A percentile compares a stretch with the other conserved stretches of the same genome.
Evolutionary conservation across 139 green algal species (phyloP).

Genomic region (Desmodesmus armatus): DNA sequence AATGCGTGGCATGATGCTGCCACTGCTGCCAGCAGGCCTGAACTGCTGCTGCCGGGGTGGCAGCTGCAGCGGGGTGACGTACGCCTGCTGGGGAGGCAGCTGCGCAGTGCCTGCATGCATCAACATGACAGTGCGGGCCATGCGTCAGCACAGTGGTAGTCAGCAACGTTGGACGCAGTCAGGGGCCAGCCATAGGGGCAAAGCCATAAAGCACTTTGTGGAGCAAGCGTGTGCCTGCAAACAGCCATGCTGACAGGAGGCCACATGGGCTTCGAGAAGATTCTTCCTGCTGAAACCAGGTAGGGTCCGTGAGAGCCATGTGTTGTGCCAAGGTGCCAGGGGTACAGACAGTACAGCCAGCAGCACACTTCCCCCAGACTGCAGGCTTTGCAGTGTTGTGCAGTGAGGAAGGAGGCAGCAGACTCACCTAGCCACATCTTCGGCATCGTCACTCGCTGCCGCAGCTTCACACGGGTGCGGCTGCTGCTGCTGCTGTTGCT

Average conservation of each 20-base stretch:
- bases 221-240: too few species aligned
- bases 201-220: too few species aligned
- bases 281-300: too few species aligned
- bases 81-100: conserved; percentile 9
- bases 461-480: background rate
- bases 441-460: conserved; percentile 18
- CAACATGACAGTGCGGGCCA: background rate
- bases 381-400: too few species aligned
- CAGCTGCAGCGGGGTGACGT: conserved; percentile 26
- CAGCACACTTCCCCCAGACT: too few species aligned
- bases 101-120: conserved; percentile 14
- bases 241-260: too few species aligned
- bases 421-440: conserved; percentile 23
- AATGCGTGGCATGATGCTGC: background rate
- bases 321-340: too few species aligned
- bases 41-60: background rate
- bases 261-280: too few species aligned
- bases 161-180: background rate
- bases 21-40: background rate
- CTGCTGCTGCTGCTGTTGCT: conserved; percentile 17
- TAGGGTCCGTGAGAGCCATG: too few species aligned
- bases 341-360: too few species aligned
- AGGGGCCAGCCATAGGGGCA: too few species aligned
- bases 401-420: too few species aligned
- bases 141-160: conserved; percentile 1